phyloP scores from a whole-genome alignment of 495 filamentous ascomycete genomes.

The Hypoxylon subgilvum region DNA sequence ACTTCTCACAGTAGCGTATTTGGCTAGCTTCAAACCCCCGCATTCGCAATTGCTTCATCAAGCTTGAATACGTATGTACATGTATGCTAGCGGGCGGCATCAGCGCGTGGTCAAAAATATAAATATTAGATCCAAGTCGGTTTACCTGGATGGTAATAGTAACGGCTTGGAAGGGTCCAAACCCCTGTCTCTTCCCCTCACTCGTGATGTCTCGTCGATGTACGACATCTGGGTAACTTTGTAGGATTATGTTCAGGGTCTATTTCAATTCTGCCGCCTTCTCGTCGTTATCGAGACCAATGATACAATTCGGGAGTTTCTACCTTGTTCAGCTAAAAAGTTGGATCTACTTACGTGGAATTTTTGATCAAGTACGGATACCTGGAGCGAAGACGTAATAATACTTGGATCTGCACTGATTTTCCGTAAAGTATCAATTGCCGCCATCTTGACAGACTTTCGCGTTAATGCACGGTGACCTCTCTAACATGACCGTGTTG shows the following conservation, averaged over 20 bases:
- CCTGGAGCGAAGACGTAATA: constrained; percentile 9
- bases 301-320: neutral
- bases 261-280: constrained; percentile 1
- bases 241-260: constrained; percentile 21
- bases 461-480: neutral
- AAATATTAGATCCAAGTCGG: constrained; percentile 31
- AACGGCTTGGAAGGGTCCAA: constrained; percentile 17
- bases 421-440: neutral
- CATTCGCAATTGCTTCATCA: constrained; percentile 14
- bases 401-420: neutral
- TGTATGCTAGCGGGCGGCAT: constrained; percentile 21
- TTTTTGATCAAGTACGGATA: too few species aligned
- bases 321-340: neutral
- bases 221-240: constrained; percentile 22
- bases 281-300: constrained; percentile 5
- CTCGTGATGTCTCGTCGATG: constrained; percentile 26
- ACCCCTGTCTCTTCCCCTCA: constrained; percentile 25
- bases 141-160: too few species aligned
- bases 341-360: neutral
- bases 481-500: neutral
- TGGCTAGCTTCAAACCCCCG: constrained; percentile 31
- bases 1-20: neutral
- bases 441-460: neutral
- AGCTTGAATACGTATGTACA: neutral
- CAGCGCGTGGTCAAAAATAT: constrained; percentile 38